Evolutionary conservation across 1,284 basidiomycete genomes (phyloP).

Genomic region (Ustilago sp.): DNA sequence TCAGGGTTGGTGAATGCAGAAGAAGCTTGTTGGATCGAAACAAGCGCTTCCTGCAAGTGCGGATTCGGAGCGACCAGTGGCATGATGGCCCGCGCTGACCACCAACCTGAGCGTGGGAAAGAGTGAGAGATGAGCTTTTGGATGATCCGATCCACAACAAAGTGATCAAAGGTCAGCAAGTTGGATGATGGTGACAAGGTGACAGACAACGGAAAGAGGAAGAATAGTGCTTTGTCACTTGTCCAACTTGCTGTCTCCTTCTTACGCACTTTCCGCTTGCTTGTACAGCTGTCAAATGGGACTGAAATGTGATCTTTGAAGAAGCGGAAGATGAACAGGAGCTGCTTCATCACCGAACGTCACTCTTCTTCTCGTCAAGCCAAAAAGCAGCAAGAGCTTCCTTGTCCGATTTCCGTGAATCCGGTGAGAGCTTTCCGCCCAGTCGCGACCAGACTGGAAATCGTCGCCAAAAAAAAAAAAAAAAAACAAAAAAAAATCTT

Average conservation of each 20-base stretch:
- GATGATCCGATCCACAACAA: not conserved
- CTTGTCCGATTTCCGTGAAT: slow-evolving; percentile 12
- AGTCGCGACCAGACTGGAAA: not conserved
- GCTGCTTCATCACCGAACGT: too few species aligned
- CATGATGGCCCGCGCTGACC: slow-evolving; percentile 27
- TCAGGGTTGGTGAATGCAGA: slow-evolving; percentile 56
- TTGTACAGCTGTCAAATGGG: slow-evolving; percentile 10
- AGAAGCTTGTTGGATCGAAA: slow-evolving; percentile 53
- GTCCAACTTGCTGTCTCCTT: slow-evolving; percentile 6
- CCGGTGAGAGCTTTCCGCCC: not conserved
- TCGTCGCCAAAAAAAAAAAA: not conserved
- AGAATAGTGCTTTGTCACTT: not conserved
- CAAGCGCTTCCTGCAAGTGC: slow-evolving; percentile 54
- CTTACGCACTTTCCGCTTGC: slow-evolving; percentile 3
- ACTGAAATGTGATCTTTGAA: slow-evolving; percentile 3
- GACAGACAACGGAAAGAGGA: not conserved
- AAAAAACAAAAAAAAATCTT: slow-evolving; percentile 1
- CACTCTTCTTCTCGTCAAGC: not conserved
- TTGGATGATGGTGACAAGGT: slow-evolving; percentile 1
- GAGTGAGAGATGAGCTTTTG: not conserved
- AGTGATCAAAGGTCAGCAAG: not conserved
- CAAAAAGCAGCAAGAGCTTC: not conserved
- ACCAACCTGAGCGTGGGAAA: not conserved
- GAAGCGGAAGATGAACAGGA: too few species aligned
- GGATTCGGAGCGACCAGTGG: slow-evolving; percentile 44